Evolutionary conservation across 345 rosid genomes (phyloP).

Genomic region (Pistacia vera): DNA sequence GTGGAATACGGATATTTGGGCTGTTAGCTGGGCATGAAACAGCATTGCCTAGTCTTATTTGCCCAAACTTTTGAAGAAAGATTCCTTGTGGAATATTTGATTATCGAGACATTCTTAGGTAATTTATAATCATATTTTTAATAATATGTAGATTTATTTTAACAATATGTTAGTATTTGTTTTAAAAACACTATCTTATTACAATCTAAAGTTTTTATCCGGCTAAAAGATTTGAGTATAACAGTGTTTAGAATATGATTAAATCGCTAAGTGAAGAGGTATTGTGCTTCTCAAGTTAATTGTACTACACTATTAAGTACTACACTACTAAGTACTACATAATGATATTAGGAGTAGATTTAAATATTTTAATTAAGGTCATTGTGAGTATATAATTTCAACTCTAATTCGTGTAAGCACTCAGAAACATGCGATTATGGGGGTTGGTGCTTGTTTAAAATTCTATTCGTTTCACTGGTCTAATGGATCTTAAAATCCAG

Average conservation of each 20-base stretch:
- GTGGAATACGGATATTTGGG: background rate
- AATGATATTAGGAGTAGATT: background rate
- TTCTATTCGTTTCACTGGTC: too few species aligned
- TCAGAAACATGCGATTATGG: background rate
- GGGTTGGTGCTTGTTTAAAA: background rate
- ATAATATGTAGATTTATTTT: too few species aligned
- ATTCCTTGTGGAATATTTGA: background rate
- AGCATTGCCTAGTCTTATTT: background rate
- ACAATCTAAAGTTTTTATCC: too few species aligned
- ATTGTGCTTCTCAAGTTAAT: background rate
- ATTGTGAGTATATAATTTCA: slow-evolving; percentile 3
- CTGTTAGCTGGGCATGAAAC: slow-evolving; percentile 17
- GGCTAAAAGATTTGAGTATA: too few species aligned
- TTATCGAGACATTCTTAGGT: too few species aligned
- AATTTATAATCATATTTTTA: too few species aligned
- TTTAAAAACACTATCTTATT: too few species aligned
- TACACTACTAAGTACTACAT: background rate
- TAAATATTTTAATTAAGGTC: background rate
- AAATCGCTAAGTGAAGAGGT: too few species aligned
- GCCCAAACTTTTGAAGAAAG: background rate
- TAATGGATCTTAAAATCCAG: background rate
- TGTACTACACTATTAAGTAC: slow-evolving; percentile 5
- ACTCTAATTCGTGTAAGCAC: background rate
- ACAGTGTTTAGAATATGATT: background rate
- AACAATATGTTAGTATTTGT: too few species aligned